Evolutionary conservation across 306 rosid genomes (phyloP), one percentile per base, ranked within the genome.

Genomic region (Cicer judaicum): DNA sequence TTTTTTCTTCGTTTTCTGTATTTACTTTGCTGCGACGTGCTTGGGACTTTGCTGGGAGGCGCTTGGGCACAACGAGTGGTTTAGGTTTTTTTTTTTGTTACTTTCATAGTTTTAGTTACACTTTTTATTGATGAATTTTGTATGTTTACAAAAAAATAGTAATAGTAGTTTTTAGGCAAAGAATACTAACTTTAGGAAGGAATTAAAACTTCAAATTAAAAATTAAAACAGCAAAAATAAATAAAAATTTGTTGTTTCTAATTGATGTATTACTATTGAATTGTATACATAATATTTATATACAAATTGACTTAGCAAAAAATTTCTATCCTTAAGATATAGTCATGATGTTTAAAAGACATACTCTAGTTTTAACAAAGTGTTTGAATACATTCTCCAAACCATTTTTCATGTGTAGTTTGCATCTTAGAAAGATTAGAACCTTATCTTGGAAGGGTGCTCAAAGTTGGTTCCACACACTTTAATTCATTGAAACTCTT

Each of bases 331-430:
- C 40, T 8, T 21, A 57, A 21, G 14, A 59, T 59, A 10, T 89
- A 55, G 90, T 83, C 63, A 85, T 61, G 69, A 82, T 81, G 24
- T 18, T 18, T 18, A 18, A 18, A 18, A 18, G 19, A 18, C 19
- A 18, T 1, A 18, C 19, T 18, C 1, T 18, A 18, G 19, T 18
- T 18, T 18, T 18, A 18, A 18, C 19, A 0, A 18, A 21, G 24
- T 0, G 24, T 21, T 21, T 21, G 24, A 21, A 21, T 21, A 21
- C 24, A 21, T 21, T 21, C 24, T 21, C 24, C 24, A 21, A 21
- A 21, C 24, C 24, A 21, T 21, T 21, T 21, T 21, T 21, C 24
- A 21, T 21, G 24, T 21, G 24, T 0, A 21, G 24, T 0, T 21
- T 21, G 24, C 24, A 21, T 21, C 24, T 21, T 21, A 21, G 24